A percentile compares a stretch with the other conserved stretches of the same genome.
Conservation (phyloP, 768 basidiomycete species). For the Kondoa malvinella region DNA sequence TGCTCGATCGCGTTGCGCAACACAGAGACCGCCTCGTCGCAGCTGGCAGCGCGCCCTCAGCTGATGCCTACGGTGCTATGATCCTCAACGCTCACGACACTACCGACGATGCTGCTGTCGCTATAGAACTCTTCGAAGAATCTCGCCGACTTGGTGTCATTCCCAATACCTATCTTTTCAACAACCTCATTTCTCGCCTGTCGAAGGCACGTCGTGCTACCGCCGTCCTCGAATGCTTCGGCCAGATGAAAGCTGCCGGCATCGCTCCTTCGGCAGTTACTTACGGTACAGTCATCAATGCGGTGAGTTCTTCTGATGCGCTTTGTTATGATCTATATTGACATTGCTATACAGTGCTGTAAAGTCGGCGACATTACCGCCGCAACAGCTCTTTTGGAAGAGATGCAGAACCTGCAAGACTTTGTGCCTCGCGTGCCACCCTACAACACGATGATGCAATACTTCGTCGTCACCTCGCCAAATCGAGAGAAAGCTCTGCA, state of each 20-base stretch:
- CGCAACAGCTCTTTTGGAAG: slow-evolving; percentile 64
- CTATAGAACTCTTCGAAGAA: slow-evolving; percentile 67
- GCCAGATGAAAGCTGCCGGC: slow-evolving; percentile 54
- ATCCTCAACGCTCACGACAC: slow-evolving; percentile 69
- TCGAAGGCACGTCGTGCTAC: slow-evolving; percentile 89
- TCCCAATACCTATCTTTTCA: slow-evolving; percentile 79
- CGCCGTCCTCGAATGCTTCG: slow-evolving; percentile 68
- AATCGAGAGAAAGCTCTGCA: slow-evolving; percentile 57
- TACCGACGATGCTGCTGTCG: slow-evolving; percentile 83
- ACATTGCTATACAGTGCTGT: slow-evolving; percentile 49
- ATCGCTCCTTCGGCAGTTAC: slow-evolving; percentile 66
- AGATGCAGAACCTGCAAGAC: slow-evolving; percentile 56
- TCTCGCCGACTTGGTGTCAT: slow-evolving; percentile 48
- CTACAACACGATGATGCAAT: slow-evolving; percentile 98
- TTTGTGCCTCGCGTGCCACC: slow-evolving; percentile 84
- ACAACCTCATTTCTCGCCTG: slow-evolving; percentile 91
- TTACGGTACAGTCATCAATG: slow-evolving; percentile 69
- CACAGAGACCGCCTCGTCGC: slow-evolving; percentile 63
- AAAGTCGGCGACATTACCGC: slow-evolving; percentile 71
- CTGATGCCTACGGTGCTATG: slow-evolving; percentile 81
- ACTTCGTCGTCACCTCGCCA: slow-evolving; percentile 79
- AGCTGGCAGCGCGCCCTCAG: slow-evolving; percentile 57
- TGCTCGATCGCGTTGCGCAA: slow-evolving; percentile 59
- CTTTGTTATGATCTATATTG: neutral
- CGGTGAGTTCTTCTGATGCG: slow-evolving; percentile 3